Evolutionary conservation across 805 yeast genomes (phyloP).

Genomic region (Candida vartiovaarae): DNA sequence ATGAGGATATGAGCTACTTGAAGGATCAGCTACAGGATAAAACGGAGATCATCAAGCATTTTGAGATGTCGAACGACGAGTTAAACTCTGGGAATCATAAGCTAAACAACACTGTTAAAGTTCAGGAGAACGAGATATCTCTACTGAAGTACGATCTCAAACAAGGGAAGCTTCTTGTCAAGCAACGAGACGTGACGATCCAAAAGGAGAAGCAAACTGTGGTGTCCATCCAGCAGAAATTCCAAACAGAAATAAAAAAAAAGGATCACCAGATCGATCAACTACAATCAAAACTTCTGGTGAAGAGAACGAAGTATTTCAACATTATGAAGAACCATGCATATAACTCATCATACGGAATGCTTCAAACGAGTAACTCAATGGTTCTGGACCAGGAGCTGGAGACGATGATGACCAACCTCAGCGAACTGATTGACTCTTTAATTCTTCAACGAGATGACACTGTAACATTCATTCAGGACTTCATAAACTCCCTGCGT

Average conservation of each 20-base stretch:
- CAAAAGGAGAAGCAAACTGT: too few species aligned
- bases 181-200: too few species aligned
- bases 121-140: constrained; percentile 1
- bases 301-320: constrained; percentile 6
- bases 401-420: constrained; percentile 13
- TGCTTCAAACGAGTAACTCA: neutral
- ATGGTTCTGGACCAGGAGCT: constrained; percentile 16
- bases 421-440: constrained; percentile 13
- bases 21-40: constrained; percentile 8
- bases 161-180: too few species aligned
- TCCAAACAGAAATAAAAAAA: constrained; percentile 18
- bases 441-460: constrained; percentile 10
- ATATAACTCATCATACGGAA: neutral
- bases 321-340: constrained; percentile 5
- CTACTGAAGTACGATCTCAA: neutral
- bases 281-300: constrained; percentile 13
- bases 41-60: constrained; percentile 8
- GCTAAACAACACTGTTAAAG: neutral
- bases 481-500: constrained; percentile 5
- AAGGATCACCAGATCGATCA: constrained; percentile 11
- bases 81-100: neutral
- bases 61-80: constrained; percentile 5
- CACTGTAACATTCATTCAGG: constrained; percentile 5
- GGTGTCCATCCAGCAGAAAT: neutral
- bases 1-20: constrained; percentile 5